Base-by-base conservation (phyloP, 2,329 filamentous ascomycete genomes). In the Venturia pyrina region DNA sequence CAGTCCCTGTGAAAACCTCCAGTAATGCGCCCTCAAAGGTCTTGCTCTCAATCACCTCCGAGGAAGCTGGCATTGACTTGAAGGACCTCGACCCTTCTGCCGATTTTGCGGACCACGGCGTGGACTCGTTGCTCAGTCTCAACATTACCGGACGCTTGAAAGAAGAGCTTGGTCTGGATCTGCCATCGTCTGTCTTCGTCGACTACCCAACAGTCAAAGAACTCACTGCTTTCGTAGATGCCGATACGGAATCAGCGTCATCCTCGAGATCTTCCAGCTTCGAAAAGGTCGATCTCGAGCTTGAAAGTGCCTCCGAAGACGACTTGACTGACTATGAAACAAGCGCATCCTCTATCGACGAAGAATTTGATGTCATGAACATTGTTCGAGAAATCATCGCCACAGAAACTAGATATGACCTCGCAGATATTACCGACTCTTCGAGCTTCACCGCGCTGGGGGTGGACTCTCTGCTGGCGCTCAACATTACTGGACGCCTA, bases 201-300 rank as follows among this genome's bases (percentile, higher is more conserved):
- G 84, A 86, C 68, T 82, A 83, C 67, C 79, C 83, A 2, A 85
- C 83, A 8, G 81, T 86, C 65, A 83, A 83, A 43, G 82, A 83
- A 68, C 80, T 87, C 78, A 86, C 72, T 41, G 71, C 72, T 50
- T 70, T 72, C 24, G 68, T 75, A 59, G 71, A 74, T 32, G 75
- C 76, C 15, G 75, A 76, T 66, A 74, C 75, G 34, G 77, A 78
- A 32, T 81, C 79, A 13, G 77, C 75, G 37, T 73, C 72, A 32
- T 75, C 75, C 50, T 70, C 74, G 70, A 71, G 69, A 53, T 73
- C 74, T 17, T 71, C 75, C n/a, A 77, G 75, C 17, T 74, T 73
- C 61, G 79, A 77, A 66, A 72, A 62, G 62, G 32, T 40, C 46
- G 63, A 65, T 21, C 21, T 40, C 43, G 15, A 40, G n/a, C 19